These are phyloP conservation scores for Boletus rubropictus DNA, from an alignment of 768 basidiomycete species.

Conservation along the genomic window DNA sequence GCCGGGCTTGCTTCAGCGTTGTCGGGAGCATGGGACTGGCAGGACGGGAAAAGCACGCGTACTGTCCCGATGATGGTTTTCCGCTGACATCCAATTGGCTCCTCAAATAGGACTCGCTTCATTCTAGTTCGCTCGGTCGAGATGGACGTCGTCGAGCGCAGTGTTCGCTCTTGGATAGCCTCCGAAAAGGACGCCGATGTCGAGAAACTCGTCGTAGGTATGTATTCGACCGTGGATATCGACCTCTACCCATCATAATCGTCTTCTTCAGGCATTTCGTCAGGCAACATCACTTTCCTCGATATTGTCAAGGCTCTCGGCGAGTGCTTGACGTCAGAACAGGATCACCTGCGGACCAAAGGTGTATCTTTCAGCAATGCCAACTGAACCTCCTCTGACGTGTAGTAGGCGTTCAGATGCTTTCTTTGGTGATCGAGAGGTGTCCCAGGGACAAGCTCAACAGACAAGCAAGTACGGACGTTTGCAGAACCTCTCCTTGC, in stretches of 20 bases:
- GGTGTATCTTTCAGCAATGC: conserved; percentile 41
- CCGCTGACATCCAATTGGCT: conserved; percentile 8
- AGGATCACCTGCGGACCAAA: conserved; percentile 70
- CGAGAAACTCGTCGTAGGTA: conserved; percentile 54
- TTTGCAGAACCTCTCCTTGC: neutral
- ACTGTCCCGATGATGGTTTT: conserved; percentile 2
- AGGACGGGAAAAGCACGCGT: conserved; percentile 5
- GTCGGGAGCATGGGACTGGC: conserved; percentile 20
- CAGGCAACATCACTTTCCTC: conserved; percentile 55
- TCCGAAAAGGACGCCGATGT: conserved; percentile 57
- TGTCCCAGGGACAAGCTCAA: conserved; percentile 64
- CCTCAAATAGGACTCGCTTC: neutral
- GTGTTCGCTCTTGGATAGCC: conserved; percentile 69
- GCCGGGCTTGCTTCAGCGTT: conserved; percentile 14
- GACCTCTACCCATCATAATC: neutral
- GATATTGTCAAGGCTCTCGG: conserved; percentile 83
- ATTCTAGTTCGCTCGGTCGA: neutral
- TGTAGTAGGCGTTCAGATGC: conserved; percentile 70
- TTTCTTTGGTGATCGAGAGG: conserved; percentile 62
- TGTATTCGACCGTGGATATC: conserved; percentile 16
- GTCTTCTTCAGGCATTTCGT: conserved; percentile 41
- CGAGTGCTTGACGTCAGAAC: conserved; percentile 82
- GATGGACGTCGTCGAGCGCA: conserved; percentile 45
- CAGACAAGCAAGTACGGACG: conserved; percentile 67
- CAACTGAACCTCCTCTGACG: neutral